These are phyloP conservation scores for Suillus cothurnatus DNA, from an alignment of 768 basidiomycete genomes.

Conservation along the genomic window DNA sequence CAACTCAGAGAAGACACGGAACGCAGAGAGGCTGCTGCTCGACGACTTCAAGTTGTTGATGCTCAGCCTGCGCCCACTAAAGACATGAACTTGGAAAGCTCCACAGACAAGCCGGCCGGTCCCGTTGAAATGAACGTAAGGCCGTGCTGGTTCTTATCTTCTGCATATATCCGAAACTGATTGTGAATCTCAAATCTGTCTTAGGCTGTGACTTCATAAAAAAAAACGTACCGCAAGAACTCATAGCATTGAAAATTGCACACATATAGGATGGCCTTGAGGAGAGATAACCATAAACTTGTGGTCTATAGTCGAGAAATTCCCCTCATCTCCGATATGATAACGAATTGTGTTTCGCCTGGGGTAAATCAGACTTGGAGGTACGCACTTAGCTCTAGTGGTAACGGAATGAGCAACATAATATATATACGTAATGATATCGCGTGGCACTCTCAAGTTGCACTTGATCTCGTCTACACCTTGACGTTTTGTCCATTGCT, in stretches of 20 bases:
- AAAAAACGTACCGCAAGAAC: neutral
- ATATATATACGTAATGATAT: too few species aligned
- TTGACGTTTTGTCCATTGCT: neutral
- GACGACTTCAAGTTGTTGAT: conserved; percentile 16
- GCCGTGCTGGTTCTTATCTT: neutral
- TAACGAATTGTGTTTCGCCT: neutral
- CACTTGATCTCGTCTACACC: neutral
- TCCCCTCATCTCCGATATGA: neutral
- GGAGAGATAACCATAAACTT: neutral
- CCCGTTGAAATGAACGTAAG: neutral
- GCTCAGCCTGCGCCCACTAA: conserved; percentile 27
- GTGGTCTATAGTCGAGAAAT: neutral
- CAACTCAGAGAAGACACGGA: conserved; percentile 7
- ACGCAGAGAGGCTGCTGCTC: conserved; percentile 7
- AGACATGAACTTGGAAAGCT: conserved; percentile 17
- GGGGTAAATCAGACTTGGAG: neutral
- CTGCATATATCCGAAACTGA: neutral
- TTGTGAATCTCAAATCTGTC: neutral
- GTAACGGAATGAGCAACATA: neutral
- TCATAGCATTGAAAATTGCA: neutral
- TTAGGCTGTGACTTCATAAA: neutral
- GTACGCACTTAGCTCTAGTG: neutral
- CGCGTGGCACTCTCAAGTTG: neutral
- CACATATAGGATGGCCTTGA: neutral
- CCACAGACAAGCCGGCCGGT: neutral